Percentiles rank a stretch among this genome's conserved stretches.
These are phyloP conservation scores for Nicotiana undulata DNA, from an alignment of 257 asterid species.

Conservation along the genomic window DNA sequence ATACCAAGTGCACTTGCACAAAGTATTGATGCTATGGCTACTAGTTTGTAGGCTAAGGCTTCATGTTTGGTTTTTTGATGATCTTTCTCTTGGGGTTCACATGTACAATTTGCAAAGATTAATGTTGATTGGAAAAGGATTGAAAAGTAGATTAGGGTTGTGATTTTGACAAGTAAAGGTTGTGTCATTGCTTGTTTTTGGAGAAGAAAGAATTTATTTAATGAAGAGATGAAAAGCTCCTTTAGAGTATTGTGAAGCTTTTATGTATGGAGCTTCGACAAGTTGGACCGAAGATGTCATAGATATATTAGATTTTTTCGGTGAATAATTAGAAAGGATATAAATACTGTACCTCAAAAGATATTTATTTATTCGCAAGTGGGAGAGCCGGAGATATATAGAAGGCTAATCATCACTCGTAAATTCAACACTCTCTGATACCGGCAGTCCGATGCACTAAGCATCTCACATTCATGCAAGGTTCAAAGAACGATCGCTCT, in stretches of 20 bases:
- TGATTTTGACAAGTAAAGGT: neutral
- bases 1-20: slow-evolving; percentile 15
- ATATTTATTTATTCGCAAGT: too few relatives aligned
- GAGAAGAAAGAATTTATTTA: neutral
- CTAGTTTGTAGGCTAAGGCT: slow-evolving; percentile 12
- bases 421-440: too few relatives aligned
- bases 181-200: neutral
- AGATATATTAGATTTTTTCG: too few relatives aligned
- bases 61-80: neutral
- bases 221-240: neutral
- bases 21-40: slow-evolving; percentile 13
- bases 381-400: too few relatives aligned
- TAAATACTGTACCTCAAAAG: too few relatives aligned
- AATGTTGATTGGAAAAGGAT: slow-evolving; percentile 6
- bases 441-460: fast-evolving
- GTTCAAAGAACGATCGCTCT: too few relatives aligned
- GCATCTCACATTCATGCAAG: too few relatives aligned
- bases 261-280: too few relatives aligned
- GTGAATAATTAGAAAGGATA: too few relatives aligned
- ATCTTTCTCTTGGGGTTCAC: slow-evolving; percentile 7
- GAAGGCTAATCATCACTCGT: too few relatives aligned
- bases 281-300: too few relatives aligned
- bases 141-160: neutral
- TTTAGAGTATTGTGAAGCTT: too few relatives aligned
- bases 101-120: slow-evolving; percentile 13